Evolutionary conservation across 1,284 basidiomycete species (phyloP), one percentile per base, ranked within the genome.

Genomic region (Heterobasidion parviporum): DNA sequence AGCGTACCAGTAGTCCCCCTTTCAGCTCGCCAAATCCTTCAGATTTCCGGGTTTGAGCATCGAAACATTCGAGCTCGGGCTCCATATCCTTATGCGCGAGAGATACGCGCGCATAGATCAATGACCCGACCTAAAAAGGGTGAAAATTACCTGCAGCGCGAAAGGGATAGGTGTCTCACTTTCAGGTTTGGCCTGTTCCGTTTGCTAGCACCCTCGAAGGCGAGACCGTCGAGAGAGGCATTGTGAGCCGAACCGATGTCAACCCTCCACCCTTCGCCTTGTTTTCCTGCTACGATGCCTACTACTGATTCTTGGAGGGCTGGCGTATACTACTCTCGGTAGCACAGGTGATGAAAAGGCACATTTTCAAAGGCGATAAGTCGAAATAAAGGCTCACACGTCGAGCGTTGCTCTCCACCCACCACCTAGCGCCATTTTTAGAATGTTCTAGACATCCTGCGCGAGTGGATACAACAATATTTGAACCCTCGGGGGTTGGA

Each of bases 21-120:
- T 85, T 88, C 26, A 94, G 77, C 63, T 92, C 90, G 2, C 91
- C 92, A 62, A 88, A 93, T 0, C 89, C 92, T 60, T 87, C 87
- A 0, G 89, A 74, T 69, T 93, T 94, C 62, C 80, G 83, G 34
- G 88, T 90, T 62, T 92, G 86, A 3, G 89, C 88, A 65, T 93
- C 88, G 64, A 92, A 91, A 66, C 91, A 94, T 65, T 92, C 89
- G 5, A 94, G 73, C 64, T 94, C 91, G 1, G 91, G 91, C 54
- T 94, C 91, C 84, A 92, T 92, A 66, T 94, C 90, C 64, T 89
- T 90, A 64, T 92, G 88, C 14, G 92, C 91, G 26, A 93, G 71
- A 9, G 89, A 91, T 35, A 94, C 84, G 47, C 91, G 82, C 1
- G 89, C 89, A 68, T 92, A 94, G 1, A 94, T 77, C 44, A 93